Conservation (phyloP, 768 basidiomycete species). For the Rubroboletus satanas region DNA sequence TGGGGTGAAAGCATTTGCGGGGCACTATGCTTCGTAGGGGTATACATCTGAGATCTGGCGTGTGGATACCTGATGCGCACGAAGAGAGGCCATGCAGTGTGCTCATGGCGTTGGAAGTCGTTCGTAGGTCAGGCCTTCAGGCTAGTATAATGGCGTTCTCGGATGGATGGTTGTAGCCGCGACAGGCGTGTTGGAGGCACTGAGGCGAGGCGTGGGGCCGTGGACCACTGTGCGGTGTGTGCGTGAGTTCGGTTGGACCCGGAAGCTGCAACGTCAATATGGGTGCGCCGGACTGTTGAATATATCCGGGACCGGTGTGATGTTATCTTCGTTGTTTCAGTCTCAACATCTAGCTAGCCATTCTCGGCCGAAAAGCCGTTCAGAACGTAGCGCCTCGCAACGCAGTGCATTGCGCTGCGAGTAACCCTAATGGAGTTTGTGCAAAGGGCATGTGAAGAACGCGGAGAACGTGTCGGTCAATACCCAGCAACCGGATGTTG, state of each 20-base stretch:
- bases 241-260: neutral
- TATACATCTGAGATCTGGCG: too few relatives aligned
- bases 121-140: neutral
- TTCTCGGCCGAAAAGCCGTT: neutral
- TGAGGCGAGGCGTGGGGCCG: neutral
- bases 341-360: neutral
- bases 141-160: neutral
- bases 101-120: neutral
- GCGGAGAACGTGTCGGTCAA: slow-evolving; percentile 5
- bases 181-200: too few relatives aligned
- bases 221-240: too few relatives aligned
- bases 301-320: neutral
- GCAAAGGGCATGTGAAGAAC: neutral
- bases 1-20: neutral
- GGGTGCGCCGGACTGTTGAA: neutral
- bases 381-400: slow-evolving; percentile 5
- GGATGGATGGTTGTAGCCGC: neutral
- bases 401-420: slow-evolving; percentile 3
- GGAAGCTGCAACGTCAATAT: neutral
- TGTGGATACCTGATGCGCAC: too few relatives aligned
- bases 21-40: slow-evolving; percentile 10
- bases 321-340: neutral
- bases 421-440: neutral
- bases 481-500: neutral
- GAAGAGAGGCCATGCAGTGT: neutral